Base-by-base conservation (phyloP, 495 filamentous ascomycete species). In the Penicillium soppii region DNA sequence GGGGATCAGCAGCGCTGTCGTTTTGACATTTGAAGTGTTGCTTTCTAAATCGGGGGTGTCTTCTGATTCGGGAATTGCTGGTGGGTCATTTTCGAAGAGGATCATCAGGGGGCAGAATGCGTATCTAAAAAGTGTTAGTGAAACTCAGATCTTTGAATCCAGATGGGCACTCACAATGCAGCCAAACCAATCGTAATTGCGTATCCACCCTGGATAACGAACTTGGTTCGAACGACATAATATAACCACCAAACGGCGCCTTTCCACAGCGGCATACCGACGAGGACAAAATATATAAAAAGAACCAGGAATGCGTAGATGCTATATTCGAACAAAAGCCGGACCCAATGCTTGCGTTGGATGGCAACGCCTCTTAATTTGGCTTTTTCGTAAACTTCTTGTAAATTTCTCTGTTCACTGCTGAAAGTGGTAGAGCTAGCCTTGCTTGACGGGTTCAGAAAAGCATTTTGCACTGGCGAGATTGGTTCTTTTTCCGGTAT, bases 1-100 rank as follows among this genome's bases (percentile, higher is more conserved):
- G 7, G 75, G 75, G 19, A 79, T 79, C 17, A 79, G 43, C 2
- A 79, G 61, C 0, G 74, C 73, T 0, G 73, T 76, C n/a, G 61
- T 63, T 50, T 53, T 49, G 9, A 22, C 65, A 39, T 51, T 59
- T 15, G 54, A 54, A 7, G 26, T 50, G 20, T 52, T 59, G 50
- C 47, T 51, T 41, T 45, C 56, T 15, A 51, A 27, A 15, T 61
- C 58, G 4, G 38, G 7, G 3, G 48, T 35, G 20, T 44, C n/a
- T n/a, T n/a, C 45, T 0, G 43, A 25, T 44, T 53, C 37, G 0
- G 49, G 17, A 0, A 45, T 19, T 9, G 38, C 44, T 13, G 46
- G 44, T 1, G 68, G 69, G 16, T 72, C 62, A 8, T 62, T 58
- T 43, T 76, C 73, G 32, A 74, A 74, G 6, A 65, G 48, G 20